These are phyloP conservation scores for Uronychia setigera DNA, from an alignment of 73 alveolate species.

Conservation along the genomic window DNA sequence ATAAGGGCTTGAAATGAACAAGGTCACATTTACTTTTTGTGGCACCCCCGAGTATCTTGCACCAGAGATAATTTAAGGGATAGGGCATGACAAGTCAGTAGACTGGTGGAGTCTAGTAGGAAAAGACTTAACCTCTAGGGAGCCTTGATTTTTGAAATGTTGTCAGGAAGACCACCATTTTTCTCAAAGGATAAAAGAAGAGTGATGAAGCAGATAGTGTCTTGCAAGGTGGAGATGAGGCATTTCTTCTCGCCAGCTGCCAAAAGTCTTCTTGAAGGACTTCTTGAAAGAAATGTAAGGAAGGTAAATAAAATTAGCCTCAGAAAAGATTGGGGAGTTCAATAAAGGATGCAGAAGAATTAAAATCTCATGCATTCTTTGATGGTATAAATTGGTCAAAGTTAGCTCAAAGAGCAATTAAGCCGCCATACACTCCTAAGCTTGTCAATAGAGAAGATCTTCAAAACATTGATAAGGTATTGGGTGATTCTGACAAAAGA, in stretches of 20 bases:
- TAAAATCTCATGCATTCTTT: slow-evolving; percentile 85
- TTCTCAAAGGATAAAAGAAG: slow-evolving; percentile 7
- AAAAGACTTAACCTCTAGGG: slow-evolving; percentile 41
- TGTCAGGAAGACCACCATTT: slow-evolving; percentile 80
- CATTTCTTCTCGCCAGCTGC: slow-evolving; percentile 72
- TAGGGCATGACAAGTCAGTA: slow-evolving; percentile 71
- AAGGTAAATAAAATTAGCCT: slow-evolving; percentile 45
- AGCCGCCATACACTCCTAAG: slow-evolving; percentile 83
- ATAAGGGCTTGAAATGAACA: slow-evolving; percentile 64
- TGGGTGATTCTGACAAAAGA: no score
- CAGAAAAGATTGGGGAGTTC: slow-evolving; percentile 65
- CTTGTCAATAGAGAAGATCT: slow-evolving; percentile 51
- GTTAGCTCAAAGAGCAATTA: slow-evolving; percentile 49
- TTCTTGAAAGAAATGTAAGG: slow-evolving; percentile 50
- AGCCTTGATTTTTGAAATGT: slow-evolving; percentile 72
- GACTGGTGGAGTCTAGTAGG: slow-evolving; percentile 82
- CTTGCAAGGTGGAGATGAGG: slow-evolving; percentile 46
- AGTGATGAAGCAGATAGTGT: slow-evolving; percentile 12
- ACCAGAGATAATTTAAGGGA: slow-evolving; percentile 70
- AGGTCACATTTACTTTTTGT: slow-evolving; percentile 69
- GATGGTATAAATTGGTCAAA: slow-evolving; percentile 79
- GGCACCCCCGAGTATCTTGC: slow-evolving; percentile 90
- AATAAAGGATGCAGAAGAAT: slow-evolving; percentile 55
- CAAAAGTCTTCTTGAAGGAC: slow-evolving; percentile 42
- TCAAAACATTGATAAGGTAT: slow-evolving; percentile 62